phyloP scores from a whole-genome alignment of 2,329 filamentous ascomycete species.

The Lasiodiplodia sp. region DNA sequence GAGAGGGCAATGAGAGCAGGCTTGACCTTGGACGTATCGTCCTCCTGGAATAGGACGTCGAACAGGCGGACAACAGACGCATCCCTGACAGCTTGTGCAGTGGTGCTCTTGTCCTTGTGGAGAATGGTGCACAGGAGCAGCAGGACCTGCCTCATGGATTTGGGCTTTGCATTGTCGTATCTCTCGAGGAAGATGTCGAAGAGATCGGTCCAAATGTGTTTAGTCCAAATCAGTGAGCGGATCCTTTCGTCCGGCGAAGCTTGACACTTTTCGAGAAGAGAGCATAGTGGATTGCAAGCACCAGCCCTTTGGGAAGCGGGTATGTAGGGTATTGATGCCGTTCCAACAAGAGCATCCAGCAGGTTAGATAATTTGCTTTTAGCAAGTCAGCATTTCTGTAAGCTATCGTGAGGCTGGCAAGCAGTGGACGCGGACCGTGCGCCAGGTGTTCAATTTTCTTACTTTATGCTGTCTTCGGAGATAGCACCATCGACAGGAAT shows the following conservation, averaged over 20 bases:
- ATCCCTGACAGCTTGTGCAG: slow-evolving; percentile 20
- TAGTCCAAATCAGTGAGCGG: slow-evolving; percentile 42
- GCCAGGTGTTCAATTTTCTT: slow-evolving; percentile 4
- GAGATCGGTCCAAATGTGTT: slow-evolving; percentile 47
- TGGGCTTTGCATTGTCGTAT: slow-evolving; percentile 53
- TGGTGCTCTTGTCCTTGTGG: slow-evolving; percentile 36
- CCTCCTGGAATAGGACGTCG: slow-evolving; percentile 66
- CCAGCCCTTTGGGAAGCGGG: slow-evolving; percentile 52
- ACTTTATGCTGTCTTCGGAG: slow-evolving; percentile 27
- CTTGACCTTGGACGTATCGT: slow-evolving; percentile 70
- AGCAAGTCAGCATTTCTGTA: slow-evolving; percentile 33
- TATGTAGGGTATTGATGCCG: slow-evolving; percentile 42
- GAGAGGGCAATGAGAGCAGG: slow-evolving; percentile 73
- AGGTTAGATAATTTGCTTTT: slow-evolving; percentile 41
- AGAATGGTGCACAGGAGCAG: slow-evolving; percentile 49
- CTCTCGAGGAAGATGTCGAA: slow-evolving; percentile 53
- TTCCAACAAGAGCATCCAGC: slow-evolving; percentile 42
- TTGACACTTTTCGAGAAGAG: slow-evolving; percentile 51
- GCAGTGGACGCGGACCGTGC: slow-evolving; percentile 12
- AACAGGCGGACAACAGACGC: slow-evolving; percentile 54
- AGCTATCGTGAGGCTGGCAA: not conserved
- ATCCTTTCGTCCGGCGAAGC: slow-evolving; percentile 40
- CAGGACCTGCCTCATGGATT: slow-evolving; percentile 56
- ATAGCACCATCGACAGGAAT: slow-evolving; percentile 13
- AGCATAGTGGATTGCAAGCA: slow-evolving; percentile 56